Evolutionary conservation across 306 rosid genomes (phyloP), one percentile per base, ranked within the genome.

Genomic region (Elaeagnus macrophylla): DNA sequence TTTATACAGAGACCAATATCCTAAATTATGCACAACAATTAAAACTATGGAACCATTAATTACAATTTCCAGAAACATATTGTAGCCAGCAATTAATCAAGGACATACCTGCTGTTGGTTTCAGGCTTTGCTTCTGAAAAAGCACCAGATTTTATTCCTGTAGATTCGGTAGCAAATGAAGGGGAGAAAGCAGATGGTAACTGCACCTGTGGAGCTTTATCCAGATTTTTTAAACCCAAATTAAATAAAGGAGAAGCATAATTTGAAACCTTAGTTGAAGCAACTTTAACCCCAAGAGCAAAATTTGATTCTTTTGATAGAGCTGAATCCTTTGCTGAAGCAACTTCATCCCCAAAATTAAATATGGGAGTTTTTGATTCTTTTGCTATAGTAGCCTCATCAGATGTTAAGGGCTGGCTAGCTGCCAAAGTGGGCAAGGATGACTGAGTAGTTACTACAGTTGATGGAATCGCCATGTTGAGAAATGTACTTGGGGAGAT

Each of bases 21-120:
- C 32, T 20, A 20, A 20, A 20, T 20, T 20, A 20, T 20, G 32
- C n/a, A 20, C 32, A 20, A 20, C 32, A 4, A 20, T 20, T 20
- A 20, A 20, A 41, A 19, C 13, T 1, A 10, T 18, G 37, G 15
- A 56, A 39, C 18, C 9, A 60, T 47, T 10, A 2, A 38, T 12
- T 15, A 20, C 36, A 3, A 10, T 7, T 5, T 9, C 47, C 6
- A 8, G 12, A 13, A 2, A 42, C n/a, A 0, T 12, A 15, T 25
- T 57, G 51, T 50, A 59, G 39, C 48, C n/a, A 25, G 39, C 32
- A 60, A 56, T 39, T 9, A 51, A 43, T 35, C 36, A 38, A 38
- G 50, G 43, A 69, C 79, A 62, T 44, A 89, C 97, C 86, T 85
- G 86, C 54, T 55, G 20, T 75, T 72, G 73, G 47, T 72, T 72